Conservation (phyloP, 352 stramenopile species). For the Globisporangium alternatum region DNA sequence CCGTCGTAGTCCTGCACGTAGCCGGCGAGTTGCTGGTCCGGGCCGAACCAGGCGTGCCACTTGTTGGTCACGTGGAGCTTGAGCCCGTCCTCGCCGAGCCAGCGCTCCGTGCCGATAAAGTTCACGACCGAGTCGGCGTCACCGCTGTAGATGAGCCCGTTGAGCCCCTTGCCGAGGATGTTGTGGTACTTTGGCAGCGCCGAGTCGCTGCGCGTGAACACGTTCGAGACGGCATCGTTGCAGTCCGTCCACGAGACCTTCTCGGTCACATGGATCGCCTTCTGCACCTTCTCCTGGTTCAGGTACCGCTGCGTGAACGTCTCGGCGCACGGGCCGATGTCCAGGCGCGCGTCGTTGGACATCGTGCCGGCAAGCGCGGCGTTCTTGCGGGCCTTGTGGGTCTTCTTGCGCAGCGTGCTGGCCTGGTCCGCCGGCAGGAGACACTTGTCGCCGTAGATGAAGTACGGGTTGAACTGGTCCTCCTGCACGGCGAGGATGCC, state of each 20-base stretch:
- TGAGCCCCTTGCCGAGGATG: constrained; percentile 49
- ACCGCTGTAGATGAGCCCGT: constrained; percentile 70
- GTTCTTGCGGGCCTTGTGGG: constrained; percentile 22
- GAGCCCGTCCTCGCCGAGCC: constrained; percentile 68
- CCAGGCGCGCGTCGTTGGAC: constrained; percentile 29
- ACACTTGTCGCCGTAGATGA: constrained; percentile 82
- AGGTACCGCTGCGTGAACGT: constrained; percentile 67
- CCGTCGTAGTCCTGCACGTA: constrained; percentile 86
- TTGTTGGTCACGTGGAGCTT: constrained; percentile 62
- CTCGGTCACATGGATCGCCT: constrained; percentile 52
- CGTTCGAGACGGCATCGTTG: constrained; percentile 49
- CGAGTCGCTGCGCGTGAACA: constrained; percentile 59
- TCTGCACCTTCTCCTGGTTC: constrained; percentile 52
- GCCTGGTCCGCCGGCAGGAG: constrained; percentile 58
- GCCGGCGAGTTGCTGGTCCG: constrained; percentile 80
- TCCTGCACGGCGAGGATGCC: constrained; percentile 40
- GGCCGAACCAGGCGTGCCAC: constrained; percentile 72
- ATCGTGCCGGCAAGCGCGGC: constrained; percentile 9
- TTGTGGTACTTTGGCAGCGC: constrained; percentile 67
- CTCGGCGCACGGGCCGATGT: constrained; percentile 66
- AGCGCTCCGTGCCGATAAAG: constrained; percentile 87
- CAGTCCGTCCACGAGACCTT: constrained; percentile 61
- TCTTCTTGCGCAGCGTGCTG: constrained; percentile 39
- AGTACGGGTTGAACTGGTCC: constrained; percentile 70
- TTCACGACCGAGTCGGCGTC: constrained; percentile 82